Percentiles rank a stretch among this genome's conserved stretches.
Conservation (phyloP, 2,329 filamentous ascomycete species). For the Epichloe sylvatica region DNA sequence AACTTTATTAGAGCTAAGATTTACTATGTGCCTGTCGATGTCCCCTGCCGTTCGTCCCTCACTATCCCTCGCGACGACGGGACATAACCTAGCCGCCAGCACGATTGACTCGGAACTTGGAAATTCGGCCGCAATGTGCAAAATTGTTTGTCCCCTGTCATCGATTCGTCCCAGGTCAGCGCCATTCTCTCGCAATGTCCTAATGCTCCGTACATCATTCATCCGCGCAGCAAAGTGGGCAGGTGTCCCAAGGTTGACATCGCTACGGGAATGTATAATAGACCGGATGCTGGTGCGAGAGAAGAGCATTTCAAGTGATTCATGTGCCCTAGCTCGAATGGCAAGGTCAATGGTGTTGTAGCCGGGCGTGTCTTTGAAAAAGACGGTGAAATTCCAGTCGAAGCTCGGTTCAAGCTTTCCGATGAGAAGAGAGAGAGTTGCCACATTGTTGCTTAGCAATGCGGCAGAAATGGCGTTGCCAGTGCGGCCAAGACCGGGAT, state of each 20-base stretch:
- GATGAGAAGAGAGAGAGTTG: not conserved
- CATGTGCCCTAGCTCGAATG: not conserved
- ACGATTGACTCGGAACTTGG: not conserved
- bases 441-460: not conserved
- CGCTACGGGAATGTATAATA: not conserved
- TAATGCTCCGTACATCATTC: not conserved
- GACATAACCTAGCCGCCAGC: not conserved
- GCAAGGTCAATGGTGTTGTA: not conserved
- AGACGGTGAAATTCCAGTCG: not conserved
- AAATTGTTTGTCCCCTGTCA: not conserved
- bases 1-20: too few species aligned
- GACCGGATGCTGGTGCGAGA: not conserved
- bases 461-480: not conserved
- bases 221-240: not conserved
- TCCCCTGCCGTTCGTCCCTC: not conserved
- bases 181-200: not conserved
- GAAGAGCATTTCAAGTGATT: not conserved
- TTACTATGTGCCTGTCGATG: not conserved
- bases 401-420: not conserved
- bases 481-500: not conserved
- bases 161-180: not conserved
- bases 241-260: slow-evolving; percentile 1
- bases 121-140: not conserved
- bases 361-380: not conserved
- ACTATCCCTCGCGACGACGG: not conserved